Base-by-base conservation (phyloP, 805 yeast species). In the Saccharomycopsis schoenii region DNA sequence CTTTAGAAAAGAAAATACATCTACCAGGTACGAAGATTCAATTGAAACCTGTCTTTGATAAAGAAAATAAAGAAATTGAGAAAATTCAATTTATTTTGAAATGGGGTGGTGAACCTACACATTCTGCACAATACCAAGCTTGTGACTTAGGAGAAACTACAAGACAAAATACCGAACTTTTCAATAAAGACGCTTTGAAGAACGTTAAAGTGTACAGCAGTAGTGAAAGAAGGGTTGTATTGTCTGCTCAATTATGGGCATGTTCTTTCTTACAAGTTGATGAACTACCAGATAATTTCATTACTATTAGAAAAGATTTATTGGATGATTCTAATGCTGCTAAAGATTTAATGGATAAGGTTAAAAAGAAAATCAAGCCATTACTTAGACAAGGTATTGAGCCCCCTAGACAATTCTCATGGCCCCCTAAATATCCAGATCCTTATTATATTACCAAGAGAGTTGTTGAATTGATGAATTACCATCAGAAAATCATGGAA, bases 31-130 rank as follows among this genome's bases (percentile, higher is more conserved):
- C 99, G 0, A 94, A 94, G 70, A 87, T 94, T 64, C 99, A 94
- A 74, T 75, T 94, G 68, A 94, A 94, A 71, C 99, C 99, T 0
- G 85, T 93, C 2, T 70, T 92, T 60, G 80, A 81, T 67, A 74
- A 77, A 14, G 84, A 82, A 47, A 79, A 77, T 62, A 85, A 81
- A 42, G 84, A 85, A 40, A 94, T 94, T 21, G 97, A 93, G 66
- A 94, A 94, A 71, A 97, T 93, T 25, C 99, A 94, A 73, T 85
- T 94, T 65, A 96, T 94, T 64, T 77, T 94, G 68, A 94, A 94
- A 72, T 94, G 99, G 99, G 99, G 99, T 68, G 99, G 99, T 65
- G 99, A 94, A 73, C 97, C 99, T 5, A 94, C 99, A 1, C 99
- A 94, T 72, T 91, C 97, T 11, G 97, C 98, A 1, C 82, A 86